Evolutionary conservation across 306 rosid species (phyloP).

Genomic region (Rosa lucieae): DNA sequence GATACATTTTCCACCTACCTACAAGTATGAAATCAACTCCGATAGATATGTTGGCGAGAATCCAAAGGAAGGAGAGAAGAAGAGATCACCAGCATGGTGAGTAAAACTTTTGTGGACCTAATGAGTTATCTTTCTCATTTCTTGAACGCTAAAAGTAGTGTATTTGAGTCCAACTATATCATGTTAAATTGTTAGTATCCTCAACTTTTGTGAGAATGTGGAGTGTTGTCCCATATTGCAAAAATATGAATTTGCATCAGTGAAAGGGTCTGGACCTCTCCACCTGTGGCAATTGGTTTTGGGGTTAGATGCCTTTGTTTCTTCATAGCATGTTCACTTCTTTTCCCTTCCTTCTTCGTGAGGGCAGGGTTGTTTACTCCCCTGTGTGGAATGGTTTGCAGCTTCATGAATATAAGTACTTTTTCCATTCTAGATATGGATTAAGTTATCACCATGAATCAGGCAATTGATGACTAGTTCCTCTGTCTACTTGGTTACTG

Average conservation of each 20-base stretch:
- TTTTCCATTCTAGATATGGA: neutral
- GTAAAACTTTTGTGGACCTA: constrained; percentile 18
- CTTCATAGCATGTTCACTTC: neutral
- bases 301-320: neutral
- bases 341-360: neutral
- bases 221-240: neutral
- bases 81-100: constrained; percentile 95
- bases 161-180: neutral
- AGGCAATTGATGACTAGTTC: neutral
- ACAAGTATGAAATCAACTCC: constrained; percentile 76
- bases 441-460: neutral
- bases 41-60: constrained; percentile 74
- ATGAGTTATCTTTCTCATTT: neutral
- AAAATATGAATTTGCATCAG: neutral
- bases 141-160: neutral
- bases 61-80: constrained; percentile 85
- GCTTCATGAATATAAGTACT: neutral
- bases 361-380: neutral
- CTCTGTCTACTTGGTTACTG: constrained; percentile 9
- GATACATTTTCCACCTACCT: constrained; percentile 88
- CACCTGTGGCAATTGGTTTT: neutral
- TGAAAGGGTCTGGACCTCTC: neutral
- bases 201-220: neutral
- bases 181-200: neutral
- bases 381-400: neutral